Evolutionary conservation across 805 yeast genomes (phyloP), one percentile per base, ranked within the genome.

Genomic region (Metschnikowia bowlesiae): DNA sequence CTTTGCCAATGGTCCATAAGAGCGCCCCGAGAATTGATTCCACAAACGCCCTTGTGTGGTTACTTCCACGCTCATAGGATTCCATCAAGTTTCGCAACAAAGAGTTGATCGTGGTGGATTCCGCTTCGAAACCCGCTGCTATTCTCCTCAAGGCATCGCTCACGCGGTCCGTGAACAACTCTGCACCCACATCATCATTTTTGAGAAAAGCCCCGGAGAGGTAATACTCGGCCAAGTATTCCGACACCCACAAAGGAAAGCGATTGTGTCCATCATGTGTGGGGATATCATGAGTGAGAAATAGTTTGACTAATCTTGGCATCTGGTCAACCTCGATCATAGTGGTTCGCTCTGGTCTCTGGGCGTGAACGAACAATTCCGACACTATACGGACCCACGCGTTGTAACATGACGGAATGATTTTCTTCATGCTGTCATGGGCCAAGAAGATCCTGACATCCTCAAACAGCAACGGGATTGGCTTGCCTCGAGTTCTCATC

Each of bases 1-100:
- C 48, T 8, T 32, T 52, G 10, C 46, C 58, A 35, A 47, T 41
- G n/a, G 57, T 52, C 47, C 59, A 63, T 30, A 63, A 66, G 50
- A 64, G 55, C 1, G 75, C 70, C 1, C 82, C 81, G 8, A 75
- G 38, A 6, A 75, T 58, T 4, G 71, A 53, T 37, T 79, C 80
- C 39, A 75, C 64, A 18, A 52, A 52, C 2, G 58, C 56, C 7
- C 36, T 34, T 7, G 39, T 31, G 6, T 46, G 48, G 18, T 45
- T 42, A 11, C 32, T 13, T 22, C 57, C 53, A 1, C 46, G 33
- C 1, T 57, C 52, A 10, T 61, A 48, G 8, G 52, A 49, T 0
- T 55, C 48, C 0, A 65, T 22, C 33, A 78, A n/a, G 14, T 34
- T n/a, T 3, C 28, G 9, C 18, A 56, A 16, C 16, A 56, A 35